Evolutionary conservation across 768 basidiomycete species (phyloP).

Genomic region (Phanerochaete sordida): DNA sequence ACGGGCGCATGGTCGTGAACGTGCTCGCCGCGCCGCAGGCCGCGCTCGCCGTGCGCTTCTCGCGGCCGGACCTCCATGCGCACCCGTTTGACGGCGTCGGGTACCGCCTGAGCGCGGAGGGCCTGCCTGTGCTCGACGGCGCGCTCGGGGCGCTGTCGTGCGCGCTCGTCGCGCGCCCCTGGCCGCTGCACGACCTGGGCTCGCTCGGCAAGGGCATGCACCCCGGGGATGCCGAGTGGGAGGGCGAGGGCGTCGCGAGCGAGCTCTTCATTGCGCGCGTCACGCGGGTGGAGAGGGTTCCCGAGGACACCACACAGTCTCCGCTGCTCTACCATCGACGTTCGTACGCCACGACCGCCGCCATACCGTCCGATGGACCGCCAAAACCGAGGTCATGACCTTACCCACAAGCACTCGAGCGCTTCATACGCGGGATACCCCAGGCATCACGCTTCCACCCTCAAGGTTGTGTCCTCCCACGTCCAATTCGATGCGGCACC

Average conservation of each 20-base stretch:
- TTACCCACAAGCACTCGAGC: too few relatives aligned
- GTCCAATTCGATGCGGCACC: too few relatives aligned
- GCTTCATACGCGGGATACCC: too few relatives aligned
- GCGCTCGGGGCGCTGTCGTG: constrained; percentile 74
- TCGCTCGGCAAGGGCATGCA: constrained; percentile 26
- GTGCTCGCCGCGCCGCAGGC: constrained; percentile 71
- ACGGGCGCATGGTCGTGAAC: constrained; percentile 71
- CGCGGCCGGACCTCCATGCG: constrained; percentile 66
- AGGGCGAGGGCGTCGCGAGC: constrained; percentile 39
- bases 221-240: constrained; percentile 17
- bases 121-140: constrained; percentile 55
- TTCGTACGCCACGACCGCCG: constrained; percentile 44
- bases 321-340: constrained; percentile 67
- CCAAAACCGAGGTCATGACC: neutral
- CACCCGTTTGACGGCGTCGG: constrained; percentile 46
- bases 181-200: constrained; percentile 58
- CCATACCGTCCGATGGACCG: constrained; percentile 6
- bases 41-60: constrained; percentile 62
- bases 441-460: too few relatives aligned
- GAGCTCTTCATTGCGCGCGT: constrained; percentile 86
- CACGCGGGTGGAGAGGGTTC: constrained; percentile 49
- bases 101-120: constrained; percentile 45
- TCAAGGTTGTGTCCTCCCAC: too few relatives aligned
- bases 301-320: constrained; percentile 28
- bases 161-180: constrained; percentile 52